Base-by-base conservation (phyloP, 2,329 filamentous ascomycete species). In the Knoxdaviesia capensis region DNA sequence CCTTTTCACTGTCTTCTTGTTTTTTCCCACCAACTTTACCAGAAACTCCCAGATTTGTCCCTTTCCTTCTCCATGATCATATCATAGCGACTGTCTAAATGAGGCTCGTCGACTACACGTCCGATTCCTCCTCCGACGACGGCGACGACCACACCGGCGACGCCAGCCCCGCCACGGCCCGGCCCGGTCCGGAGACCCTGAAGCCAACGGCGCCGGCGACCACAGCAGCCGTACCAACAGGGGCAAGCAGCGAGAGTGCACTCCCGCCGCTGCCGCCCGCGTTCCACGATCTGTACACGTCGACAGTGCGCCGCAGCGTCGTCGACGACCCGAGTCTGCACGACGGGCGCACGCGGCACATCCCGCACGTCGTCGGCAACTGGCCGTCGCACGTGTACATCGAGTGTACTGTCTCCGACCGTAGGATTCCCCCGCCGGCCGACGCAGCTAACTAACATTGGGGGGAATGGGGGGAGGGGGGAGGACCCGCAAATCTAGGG, bases 361-460 rank as follows among this genome's bases (percentile, higher is more conserved):
- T 76, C 40, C 87, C 88, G 29, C 90, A 98, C 59, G 66, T 88
- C 30, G 73, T 77, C 45, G 90, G 90, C 46, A 84, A 86, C 57
- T 98, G 90, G 90, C 85, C 88, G 1, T 85, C 78, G 33, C 88
- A 96, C 59, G 56, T 96, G 38, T 96, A 93, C 57, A 66, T 94
- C 44, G 88, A 96, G 63, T 98, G 90, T 92, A 67, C 60, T 76
- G 64, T 28, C 11, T 30, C 7, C 7, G n/a, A 39, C 31, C 37
- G 6, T 34, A 11, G 39, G 20, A 20, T 20, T 20, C 20, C 20
- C 20, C 20, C 20, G 20, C 20, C 20, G 20, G 20, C 20, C 20
- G 20, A 20, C 20, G 20, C 20, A 20, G 20, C 20, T 20, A 20
- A 7, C 39, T 8, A 11, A 30, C 6, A 32, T 20, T n/a, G n/a